Evolutionary conservation across 345 rosid species (phyloP), one percentile per base, ranked within the genome.

Genomic region (Sisymbrium altissimum): DNA sequence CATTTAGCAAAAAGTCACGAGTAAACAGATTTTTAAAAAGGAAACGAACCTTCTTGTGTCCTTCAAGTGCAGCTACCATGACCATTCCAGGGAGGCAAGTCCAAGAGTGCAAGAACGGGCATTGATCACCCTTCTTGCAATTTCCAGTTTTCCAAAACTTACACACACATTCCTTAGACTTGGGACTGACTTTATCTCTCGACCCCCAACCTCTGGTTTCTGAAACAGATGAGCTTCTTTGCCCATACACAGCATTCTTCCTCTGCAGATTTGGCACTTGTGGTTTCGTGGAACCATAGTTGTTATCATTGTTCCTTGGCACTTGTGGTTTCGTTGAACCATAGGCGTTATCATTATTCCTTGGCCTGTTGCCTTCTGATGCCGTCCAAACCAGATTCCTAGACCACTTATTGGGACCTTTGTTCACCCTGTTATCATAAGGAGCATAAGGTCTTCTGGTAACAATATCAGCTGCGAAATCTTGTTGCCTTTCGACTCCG

Each of bases 91-190:
- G 66, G 27, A 69, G 40, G 65, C 33, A 8, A 62, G 59, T 55
- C 78, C 78, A 73, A 54, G 79, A 73, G 66, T 79, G 81, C 50
- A 79, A 63, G 36, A 73, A 79, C 14, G 30, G 75, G 41, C 81
- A 73, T 8, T 73, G 44, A 0, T 79, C 81, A 40, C 81, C 79
- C 38, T 50, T 61, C 61, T 67, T 73, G 66, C 81, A 79, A 5
- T 63, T 73, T 61, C 78, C 79, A 43, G 72, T 65, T 32, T 53
- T 53, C 81, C 81, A 79, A 23, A 15, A 79, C 67, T 68, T 73
- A 9, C 81, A 79, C 1, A 73, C 46, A 45, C n/a, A 19, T 1
- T 17, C 64, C 19, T 21, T 44, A 27, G 29, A 35, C 56, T 66
- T 72, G 5, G 70, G 66, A 68, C 62, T 66, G 63, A 32, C 21